Evolutionary conservation across 352 stramenopile species (phyloP), one percentile per base, ranked within the genome.

Genomic region (Phytophthora fragariaefolia): DNA sequence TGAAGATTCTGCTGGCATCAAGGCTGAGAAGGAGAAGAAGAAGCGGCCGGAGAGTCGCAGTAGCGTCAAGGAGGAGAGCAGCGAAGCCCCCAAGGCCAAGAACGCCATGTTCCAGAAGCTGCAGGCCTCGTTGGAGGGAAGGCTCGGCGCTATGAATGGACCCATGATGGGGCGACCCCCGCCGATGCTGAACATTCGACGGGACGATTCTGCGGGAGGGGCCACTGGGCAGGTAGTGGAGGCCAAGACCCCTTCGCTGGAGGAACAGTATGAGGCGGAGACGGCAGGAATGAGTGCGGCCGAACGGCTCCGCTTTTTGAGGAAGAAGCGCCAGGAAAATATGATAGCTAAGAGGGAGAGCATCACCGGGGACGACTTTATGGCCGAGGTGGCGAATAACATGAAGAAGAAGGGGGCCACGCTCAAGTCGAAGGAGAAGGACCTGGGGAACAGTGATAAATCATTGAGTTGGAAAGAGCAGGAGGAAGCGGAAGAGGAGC

Each of bases 341-440:
- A 83, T 89, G 73, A 67, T 87, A 49, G 56, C 54, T 2, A 87
- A 83, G 68, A 62, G 77, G 26, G 75, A 83, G n/a, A 79, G 66
- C 23, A 65, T 84, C 12, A 54, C 72, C 4, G 64, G 74, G 1
- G 81, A 92, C 48, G 81, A 89, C 38, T 92, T 92, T 46, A 83
- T 92, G 76, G 71, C 76, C 9, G 83, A 92, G 58, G 78, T 89
- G 36, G 76, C 72, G 24, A 80, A 60, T 13, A 92, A 92, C 54
- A 87, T 89, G 83, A 84, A 87, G 69, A 90, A 89, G 53, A 92
- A 90, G 42, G 73, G 83, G 18, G 42, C 58, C 20, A 58, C 50
- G 13, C 60, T 34, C 2, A 73, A 56, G 15, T 34, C 27, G 6
- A 50, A 73, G 50, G 36, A 65, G 24, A 63, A 65, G 24, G 64